Evolutionary conservation across 2,329 filamentous ascomycete genomes (phyloP).

Genomic region (Diaporthe capsici): DNA sequence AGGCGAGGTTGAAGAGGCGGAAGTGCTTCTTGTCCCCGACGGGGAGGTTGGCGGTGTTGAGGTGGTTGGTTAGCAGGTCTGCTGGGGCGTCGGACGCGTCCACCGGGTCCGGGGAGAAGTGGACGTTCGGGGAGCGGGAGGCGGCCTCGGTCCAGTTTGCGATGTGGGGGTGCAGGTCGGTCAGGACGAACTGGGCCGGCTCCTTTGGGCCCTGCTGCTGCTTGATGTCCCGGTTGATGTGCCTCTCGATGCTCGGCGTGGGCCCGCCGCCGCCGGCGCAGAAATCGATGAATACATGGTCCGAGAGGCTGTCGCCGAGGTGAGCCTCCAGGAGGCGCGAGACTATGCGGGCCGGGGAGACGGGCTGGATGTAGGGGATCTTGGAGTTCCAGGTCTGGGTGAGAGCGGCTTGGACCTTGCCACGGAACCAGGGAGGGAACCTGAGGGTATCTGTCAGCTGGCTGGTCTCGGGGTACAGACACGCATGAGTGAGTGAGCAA

Average conservation of each 20-base stretch:
- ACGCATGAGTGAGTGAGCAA: not conserved
- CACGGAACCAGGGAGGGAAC: conserved; percentile 76
- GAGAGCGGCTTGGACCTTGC: conserved; percentile 75
- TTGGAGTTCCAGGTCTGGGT: conserved; percentile 73
- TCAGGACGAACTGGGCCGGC: conserved; percentile 72
- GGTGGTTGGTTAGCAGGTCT: conserved; percentile 56
- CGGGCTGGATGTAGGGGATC: conserved; percentile 69
- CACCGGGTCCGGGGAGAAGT: conserved; percentile 71
- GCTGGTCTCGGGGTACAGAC: not conserved
- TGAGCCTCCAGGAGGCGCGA: conserved; percentile 67
- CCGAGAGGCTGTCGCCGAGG: conserved; percentile 61
- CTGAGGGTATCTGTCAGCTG: conserved; percentile 54
- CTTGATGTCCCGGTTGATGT: conserved; percentile 62
- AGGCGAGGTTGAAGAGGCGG: conserved; percentile 80
- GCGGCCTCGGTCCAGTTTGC: conserved; percentile 70
- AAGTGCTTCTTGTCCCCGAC: conserved; percentile 67
- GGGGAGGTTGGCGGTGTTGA: conserved; percentile 24
- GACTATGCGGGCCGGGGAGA: conserved; percentile 73
- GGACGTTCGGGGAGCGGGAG: conserved; percentile 67
- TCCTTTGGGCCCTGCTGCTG: conserved; percentile 36
- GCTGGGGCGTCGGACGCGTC: conserved; percentile 75
- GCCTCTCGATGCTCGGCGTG: conserved; percentile 73
- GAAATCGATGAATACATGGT: conserved; percentile 80
- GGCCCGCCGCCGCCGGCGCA: conserved; percentile 82
- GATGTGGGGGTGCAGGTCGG: conserved; percentile 76